Evolutionary conservation across 345 rosid genomes (phyloP).

Genomic region (Rhizophora apiculata): DNA sequence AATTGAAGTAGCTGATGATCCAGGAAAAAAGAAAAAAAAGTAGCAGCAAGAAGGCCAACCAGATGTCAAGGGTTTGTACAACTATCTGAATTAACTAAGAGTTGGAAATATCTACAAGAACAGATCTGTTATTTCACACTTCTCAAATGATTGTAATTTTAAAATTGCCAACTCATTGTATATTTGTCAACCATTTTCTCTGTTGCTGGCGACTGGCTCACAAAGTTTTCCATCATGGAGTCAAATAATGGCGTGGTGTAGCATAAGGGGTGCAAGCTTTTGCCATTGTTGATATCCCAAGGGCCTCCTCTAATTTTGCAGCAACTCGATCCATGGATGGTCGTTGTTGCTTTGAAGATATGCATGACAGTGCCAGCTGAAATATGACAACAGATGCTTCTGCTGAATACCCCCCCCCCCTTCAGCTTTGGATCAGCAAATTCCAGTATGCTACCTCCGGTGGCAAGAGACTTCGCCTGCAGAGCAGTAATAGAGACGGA

Average conservation of each 20-base stretch:
- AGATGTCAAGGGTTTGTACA: no score
- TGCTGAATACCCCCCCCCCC: conserved; percentile 35
- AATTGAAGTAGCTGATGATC: no score
- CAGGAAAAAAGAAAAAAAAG: no score
- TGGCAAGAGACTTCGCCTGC: conserved; percentile 43
- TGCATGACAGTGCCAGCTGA: conserved; percentile 47
- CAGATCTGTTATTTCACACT: no score
- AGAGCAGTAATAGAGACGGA: conserved; percentile 1
- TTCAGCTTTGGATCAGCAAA: conserved; percentile 46
- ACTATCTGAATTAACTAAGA: no score
- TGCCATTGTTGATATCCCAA: conserved; percentile 27
- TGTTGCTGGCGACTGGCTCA: neutral
- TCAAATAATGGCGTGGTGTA: conserved; percentile 6
- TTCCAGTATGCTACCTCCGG: conserved; percentile 30
- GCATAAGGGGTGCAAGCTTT: conserved; percentile 22
- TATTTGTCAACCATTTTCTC: neutral
- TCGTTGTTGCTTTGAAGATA: conserved; percentile 33
- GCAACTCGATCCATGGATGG: conserved; percentile 46
- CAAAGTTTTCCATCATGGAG: neutral
- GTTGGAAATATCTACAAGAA: no score
- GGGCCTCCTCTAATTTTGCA: conserved; percentile 39
- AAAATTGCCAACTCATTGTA: neutral
- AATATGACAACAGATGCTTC: conserved; percentile 46
- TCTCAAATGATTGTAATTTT: no score
- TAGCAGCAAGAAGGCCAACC: no score